A percentile compares a stretch with the other conserved stretches of the same genome.
Conservation (phyloP, 2,329 filamentous ascomycete genomes). For the Atkinsonella hypoxylon region DNA sequence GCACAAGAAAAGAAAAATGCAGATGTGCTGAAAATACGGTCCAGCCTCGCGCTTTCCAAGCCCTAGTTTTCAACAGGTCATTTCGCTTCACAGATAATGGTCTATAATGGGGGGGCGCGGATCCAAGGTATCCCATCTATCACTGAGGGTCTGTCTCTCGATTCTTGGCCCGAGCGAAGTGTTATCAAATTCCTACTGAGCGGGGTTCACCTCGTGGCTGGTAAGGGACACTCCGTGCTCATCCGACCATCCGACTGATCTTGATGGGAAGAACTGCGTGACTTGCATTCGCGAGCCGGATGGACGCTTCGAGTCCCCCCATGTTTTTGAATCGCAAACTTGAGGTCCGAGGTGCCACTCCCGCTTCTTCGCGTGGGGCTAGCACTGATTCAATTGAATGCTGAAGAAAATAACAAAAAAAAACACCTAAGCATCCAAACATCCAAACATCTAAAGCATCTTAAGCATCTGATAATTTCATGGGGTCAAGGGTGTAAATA, state of each 20-base stretch:
- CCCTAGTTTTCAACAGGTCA: conserved; percentile 12
- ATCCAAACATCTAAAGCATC: too few relatives aligned
- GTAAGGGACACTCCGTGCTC: background rate
- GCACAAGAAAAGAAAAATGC: background rate
- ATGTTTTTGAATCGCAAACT: background rate
- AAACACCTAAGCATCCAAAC: too few relatives aligned
- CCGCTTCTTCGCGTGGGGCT: background rate
- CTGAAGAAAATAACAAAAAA: background rate
- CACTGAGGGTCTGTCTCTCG: background rate
- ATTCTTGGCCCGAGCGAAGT: background rate
- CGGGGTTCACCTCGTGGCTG: background rate
- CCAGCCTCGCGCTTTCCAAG: conserved; percentile 6
- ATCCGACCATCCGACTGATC: background rate
- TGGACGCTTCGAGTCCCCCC: background rate
- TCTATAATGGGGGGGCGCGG: conserved; percentile 12
- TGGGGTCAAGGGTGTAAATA: background rate
- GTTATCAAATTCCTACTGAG: background rate
- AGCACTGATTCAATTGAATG: too few relatives aligned
- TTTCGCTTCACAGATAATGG: conserved; percentile 19
- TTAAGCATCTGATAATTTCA: too few relatives aligned
- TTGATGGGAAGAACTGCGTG: background rate
- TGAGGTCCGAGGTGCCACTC: conserved; percentile 1
- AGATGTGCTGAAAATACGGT: background rate
- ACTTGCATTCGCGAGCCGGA: conserved; percentile 5
- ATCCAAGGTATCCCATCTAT: conserved; percentile 5